Base-by-base conservation (phyloP, 345 rosid genomes). In the Heritiera littoralis region DNA sequence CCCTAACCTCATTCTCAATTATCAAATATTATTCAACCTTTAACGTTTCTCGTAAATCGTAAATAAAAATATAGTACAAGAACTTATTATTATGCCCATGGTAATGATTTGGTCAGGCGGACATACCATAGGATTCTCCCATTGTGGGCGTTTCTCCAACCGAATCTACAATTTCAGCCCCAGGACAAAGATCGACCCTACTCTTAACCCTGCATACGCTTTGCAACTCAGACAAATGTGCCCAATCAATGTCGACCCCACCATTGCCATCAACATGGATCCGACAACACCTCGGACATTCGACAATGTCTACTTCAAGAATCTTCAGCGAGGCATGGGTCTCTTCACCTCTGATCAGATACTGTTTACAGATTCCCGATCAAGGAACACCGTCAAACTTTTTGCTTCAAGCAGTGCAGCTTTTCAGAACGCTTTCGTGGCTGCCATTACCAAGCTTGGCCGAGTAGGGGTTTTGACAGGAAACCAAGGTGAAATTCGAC, bases 261-360 rank as follows among this genome's bases (percentile, higher is more conserved):
- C 86, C 41, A 89, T 91, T 14, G 98, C 95, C 63, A 92, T 94
- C 73, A 85, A 89, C 90, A 89, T 94, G 95, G 98, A 94, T 70
- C 97, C 98, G 0, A 77, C 85, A 7, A 83, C 95, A 0, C 94
- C 97, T 46, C 90, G 66, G 28, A 84, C 49, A 9, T 94, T 94
- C 67, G 98, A 94, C 87, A 94, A 94, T n/a, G 86, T 81, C 20
- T 94, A 94, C 85, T 94, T 48, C 89, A 74, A 77, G 80, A 94
- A 94, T 83, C 93, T 94, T 18, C 86, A 85, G 52, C 88, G 81
- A 70, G 97, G 97, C 9, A 94, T 3, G 87, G 97, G 98, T 23
- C 74, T 93, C 32, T 90, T 92, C 65, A 77, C 48, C 20, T 94
- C 98, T 3, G 98, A 94, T 76, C 97, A 93, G 79, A 55, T 84